Percentiles rank a stretch among this genome's conserved stretches.
Evolutionary conservation across 2,329 filamentous ascomycete genomes (phyloP).

Genomic region (Pseudopithomyces chartarum): DNA sequence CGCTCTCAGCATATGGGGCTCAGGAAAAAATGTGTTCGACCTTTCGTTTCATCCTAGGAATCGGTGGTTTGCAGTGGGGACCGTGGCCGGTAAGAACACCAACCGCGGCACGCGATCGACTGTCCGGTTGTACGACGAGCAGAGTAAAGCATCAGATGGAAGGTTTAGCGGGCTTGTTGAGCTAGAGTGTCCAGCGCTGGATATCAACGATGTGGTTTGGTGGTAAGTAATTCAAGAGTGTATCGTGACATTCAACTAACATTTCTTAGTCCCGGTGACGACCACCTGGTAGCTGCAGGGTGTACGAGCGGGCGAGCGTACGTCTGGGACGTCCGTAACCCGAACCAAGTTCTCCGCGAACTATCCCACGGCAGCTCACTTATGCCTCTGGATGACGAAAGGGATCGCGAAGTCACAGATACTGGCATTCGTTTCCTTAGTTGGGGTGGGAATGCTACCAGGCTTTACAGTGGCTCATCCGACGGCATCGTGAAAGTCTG

Average conservation of each 20-base stretch:
- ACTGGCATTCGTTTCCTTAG: conserved; percentile 63
- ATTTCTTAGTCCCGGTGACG: conserved; percentile 48
- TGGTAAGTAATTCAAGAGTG: conserved; percentile 37
- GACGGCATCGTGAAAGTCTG: conserved; percentile 65
- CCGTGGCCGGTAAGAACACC: conserved; percentile 46
- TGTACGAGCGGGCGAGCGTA: conserved; percentile 65
- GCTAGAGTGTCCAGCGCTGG: conserved; percentile 62
- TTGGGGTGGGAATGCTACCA: conserved; percentile 58
- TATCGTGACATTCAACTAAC: background rate
- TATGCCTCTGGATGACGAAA: conserved; percentile 51
- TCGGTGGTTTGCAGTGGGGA: conserved; percentile 58
- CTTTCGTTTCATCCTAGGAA: conserved; percentile 59
- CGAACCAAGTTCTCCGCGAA: conserved; percentile 52
- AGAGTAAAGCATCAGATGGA: conserved; percentile 30
- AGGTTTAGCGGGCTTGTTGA: conserved; percentile 44
- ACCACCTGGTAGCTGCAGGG: conserved; percentile 61
- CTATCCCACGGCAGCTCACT: conserved; percentile 58
- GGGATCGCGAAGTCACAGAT: conserved; percentile 57
- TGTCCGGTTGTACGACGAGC: conserved; percentile 58
- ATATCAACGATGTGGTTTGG: conserved; percentile 65
- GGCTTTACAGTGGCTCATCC: conserved; percentile 64
- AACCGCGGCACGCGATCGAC: conserved; percentile 53
- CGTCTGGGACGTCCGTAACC: conserved; percentile 62
- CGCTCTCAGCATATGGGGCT: conserved; percentile 50
- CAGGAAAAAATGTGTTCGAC: conserved; percentile 62